A percentile compares a stretch with the other conserved stretches of the same genome.
These are phyloP conservation scores for Xanthoceras sorbifolium DNA, from an alignment of 345 rosid genomes.

Conservation along the genomic window DNA sequence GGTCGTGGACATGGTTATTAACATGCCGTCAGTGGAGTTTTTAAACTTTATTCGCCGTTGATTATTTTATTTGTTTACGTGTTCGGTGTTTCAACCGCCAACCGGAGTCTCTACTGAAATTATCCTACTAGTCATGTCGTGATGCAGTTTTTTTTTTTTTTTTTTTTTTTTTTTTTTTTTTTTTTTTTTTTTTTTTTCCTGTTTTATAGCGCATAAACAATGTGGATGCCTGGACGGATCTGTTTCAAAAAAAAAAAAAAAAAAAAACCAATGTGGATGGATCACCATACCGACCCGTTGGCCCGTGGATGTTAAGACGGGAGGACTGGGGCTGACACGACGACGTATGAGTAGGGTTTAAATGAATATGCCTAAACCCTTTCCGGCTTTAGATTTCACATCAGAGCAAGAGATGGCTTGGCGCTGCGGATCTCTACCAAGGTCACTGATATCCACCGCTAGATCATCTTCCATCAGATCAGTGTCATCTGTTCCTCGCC, in stretches of 20 bases:
- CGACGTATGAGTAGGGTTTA: slow-evolving; percentile 4
- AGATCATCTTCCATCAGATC: slow-evolving; percentile 29
- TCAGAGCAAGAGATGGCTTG: slow-evolving; percentile 26
- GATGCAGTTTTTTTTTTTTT: too few species aligned
- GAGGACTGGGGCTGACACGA: not conserved
- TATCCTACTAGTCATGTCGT: too few species aligned
- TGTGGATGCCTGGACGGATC: too few species aligned
- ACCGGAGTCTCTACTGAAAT: too few species aligned
- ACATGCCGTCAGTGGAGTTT: not conserved
- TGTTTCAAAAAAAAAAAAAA: too few species aligned
- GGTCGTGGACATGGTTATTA: slow-evolving; percentile 43
- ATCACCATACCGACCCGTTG: not conserved
- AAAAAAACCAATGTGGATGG: too few species aligned
- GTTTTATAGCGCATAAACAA: too few species aligned
- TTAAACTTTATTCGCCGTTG: not conserved
- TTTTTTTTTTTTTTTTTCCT: too few species aligned
- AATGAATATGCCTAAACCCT: not conserved
- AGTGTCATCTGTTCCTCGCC: slow-evolving; percentile 22
- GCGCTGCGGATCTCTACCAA: slow-evolving; percentile 29
- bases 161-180: too few species aligned
- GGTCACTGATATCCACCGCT: slow-evolving; percentile 23
- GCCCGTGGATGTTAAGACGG: too few species aligned
- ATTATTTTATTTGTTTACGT: too few species aligned
- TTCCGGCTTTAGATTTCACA: not conserved
- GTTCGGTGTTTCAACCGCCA: too few species aligned